These are phyloP conservation scores for Apiospora koreana DNA, from an alignment of 2,329 filamentous ascomycete genomes.

Conservation along the genomic window DNA sequence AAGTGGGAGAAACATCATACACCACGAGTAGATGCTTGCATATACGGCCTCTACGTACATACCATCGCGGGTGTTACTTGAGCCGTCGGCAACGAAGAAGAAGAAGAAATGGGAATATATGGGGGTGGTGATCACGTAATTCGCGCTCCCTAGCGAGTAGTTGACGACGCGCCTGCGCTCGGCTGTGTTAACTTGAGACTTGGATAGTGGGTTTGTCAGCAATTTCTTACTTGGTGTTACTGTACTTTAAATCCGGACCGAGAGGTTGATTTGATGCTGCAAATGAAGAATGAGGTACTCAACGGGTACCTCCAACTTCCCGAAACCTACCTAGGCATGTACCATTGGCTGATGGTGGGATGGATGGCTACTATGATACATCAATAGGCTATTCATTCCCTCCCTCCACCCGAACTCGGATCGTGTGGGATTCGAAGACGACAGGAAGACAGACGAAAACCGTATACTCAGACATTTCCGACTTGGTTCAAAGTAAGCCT, in stretches of 20 bases:
- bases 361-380: background rate
- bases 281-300: background rate
- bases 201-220: conserved; percentile 9
- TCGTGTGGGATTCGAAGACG: background rate
- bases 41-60: background rate
- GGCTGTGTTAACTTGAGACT: conserved; percentile 4
- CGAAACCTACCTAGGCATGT: background rate
- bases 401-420: conserved; percentile 1
- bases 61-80: background rate
- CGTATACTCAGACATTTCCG: background rate
- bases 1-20: background rate
- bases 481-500: background rate
- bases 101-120: background rate
- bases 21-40: background rate
- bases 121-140: conserved; percentile 2
- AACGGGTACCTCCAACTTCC: conserved; percentile 1
- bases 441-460: background rate
- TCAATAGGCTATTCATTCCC: background rate
- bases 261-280: background rate
- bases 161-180: background rate
- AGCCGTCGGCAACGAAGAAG: background rate
- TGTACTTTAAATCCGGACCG: conserved; percentile 5
- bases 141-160: background rate
- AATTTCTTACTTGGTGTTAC: conserved; percentile 3
- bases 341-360: background rate